phyloP scores from a whole-genome alignment of 176 grass and related monocot species.

The Musa beccarii region DNA sequence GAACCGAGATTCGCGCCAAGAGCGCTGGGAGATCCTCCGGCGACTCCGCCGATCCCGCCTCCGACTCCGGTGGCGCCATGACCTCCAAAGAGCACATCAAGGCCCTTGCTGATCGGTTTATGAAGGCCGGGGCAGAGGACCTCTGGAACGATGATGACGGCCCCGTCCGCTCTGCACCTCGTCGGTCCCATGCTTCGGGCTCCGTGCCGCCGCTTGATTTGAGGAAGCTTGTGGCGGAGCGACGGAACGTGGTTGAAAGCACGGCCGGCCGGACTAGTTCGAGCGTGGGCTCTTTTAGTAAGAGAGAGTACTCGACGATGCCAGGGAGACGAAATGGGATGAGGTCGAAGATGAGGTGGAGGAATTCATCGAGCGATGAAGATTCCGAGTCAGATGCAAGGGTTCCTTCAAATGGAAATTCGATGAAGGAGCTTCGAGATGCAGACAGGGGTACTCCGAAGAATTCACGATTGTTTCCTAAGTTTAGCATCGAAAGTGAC shows the following conservation, averaged over 20 bases:
- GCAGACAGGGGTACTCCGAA: not conserved
- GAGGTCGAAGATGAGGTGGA: slow-evolving; percentile 38
- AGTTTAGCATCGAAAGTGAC: slow-evolving; percentile 25
- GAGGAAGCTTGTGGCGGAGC: slow-evolving; percentile 7
- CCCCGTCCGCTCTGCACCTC: slow-evolving; percentile 22
- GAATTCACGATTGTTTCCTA: slow-evolving; percentile 26
- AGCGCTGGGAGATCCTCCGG: slow-evolving; percentile 8
- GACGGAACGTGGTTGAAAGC: not conserved
- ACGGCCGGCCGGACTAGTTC: not conserved
- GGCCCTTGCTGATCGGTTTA: slow-evolving; percentile 62
- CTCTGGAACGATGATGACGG: slow-evolving; percentile 93
- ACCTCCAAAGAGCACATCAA: slow-evolving; percentile 56
- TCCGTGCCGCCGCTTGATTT: slow-evolving; percentile 13
- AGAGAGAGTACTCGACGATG: slow-evolving; percentile 29
- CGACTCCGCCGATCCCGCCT: not conserved
- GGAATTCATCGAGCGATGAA: slow-evolving; percentile 38
- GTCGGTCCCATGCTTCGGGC: not conserved
- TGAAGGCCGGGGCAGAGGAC: slow-evolving; percentile 58
- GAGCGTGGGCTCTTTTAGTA: slow-evolving; percentile 16
- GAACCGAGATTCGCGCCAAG: slow-evolving; percentile 58
- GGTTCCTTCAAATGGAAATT: not conserved
- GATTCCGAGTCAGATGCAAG: not conserved
- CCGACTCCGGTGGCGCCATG: slow-evolving; percentile 6
- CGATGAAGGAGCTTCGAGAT: not conserved
- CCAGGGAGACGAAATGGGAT: not conserved